These are phyloP conservation scores for Aureobasidium lini DNA, from an alignment of 2,329 filamentous ascomycete species.

Conservation along the genomic window DNA sequence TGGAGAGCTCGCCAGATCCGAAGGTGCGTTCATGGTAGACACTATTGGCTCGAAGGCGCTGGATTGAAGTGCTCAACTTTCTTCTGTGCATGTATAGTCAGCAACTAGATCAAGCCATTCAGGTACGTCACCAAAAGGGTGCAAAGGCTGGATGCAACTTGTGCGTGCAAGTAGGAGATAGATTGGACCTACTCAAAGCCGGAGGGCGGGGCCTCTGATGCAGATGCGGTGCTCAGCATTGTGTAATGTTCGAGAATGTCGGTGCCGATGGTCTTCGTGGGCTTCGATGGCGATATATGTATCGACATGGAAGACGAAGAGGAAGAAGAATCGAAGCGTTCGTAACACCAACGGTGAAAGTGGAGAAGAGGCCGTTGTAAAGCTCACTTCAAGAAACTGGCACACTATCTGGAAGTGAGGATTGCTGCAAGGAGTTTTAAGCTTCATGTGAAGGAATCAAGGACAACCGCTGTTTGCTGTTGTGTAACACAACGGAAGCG, in stretches of 20 bases:
- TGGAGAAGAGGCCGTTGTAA: constrained; percentile 7
- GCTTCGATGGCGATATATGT: constrained; percentile 8
- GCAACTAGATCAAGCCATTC: neutral
- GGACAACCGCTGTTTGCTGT: constrained; percentile 7
- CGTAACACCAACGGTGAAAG: constrained; percentile 1
- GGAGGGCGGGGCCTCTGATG: neutral
- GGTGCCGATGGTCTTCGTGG: neutral
- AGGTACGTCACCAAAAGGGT: constrained; percentile 3
- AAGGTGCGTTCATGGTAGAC: constrained; percentile 2
- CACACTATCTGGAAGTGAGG: neutral
- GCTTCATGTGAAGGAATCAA: neutral
- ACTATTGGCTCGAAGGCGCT: constrained; percentile 4
- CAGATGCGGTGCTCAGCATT: constrained; percentile 3
- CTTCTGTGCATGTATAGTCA: constrained; percentile 4
- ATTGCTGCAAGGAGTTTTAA: constrained; percentile 5
- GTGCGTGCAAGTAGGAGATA: neutral
- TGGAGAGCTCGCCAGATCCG: neutral
- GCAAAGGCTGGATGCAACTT: neutral
- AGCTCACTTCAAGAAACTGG: constrained; percentile 8
- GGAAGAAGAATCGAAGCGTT: neutral
- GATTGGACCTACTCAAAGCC: constrained; percentile 11
- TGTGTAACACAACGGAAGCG: neutral
- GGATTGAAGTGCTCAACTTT: constrained; percentile 3
- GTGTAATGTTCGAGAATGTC: constrained; percentile 10
- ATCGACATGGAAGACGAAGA: neutral